Evolutionary conservation across 2,329 filamentous ascomycete species (phyloP), one percentile per base, ranked within the genome.

Genomic region (Pseudopithomyces maydicus): DNA sequence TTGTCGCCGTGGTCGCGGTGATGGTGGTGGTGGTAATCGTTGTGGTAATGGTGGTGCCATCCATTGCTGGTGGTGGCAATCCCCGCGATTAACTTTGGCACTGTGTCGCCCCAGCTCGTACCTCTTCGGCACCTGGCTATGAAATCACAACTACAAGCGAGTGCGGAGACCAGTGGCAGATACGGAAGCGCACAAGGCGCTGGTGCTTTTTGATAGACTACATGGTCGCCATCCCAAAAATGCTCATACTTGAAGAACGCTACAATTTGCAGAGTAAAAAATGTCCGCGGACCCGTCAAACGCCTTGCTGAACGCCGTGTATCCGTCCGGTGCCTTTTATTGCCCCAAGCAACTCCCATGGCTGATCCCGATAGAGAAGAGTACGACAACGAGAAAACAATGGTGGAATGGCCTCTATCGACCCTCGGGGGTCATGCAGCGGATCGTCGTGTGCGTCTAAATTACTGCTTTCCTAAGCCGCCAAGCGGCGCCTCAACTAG

Each of bases 201-300:
- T 61, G 65, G 55, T 66, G 63, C 66, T 63, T 66, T 74, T 72
- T 74, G 69, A 66, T 73, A 74, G 62, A 74, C 69, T 74, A 74
- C 70, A 73, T 61, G 68, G 64, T 62, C 49, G 59, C 52, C 55
- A 68, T 63, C 53, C 58, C 55, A 53, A 48, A 49, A 55, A 61
- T 57, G 56, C 58, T 61, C 38, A 59, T 63, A 57, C 35, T 6
- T 39, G 20, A 62, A 45, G 50, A 70, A 65, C 66, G 66, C 66
- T 72, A 55, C 65, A 70, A 69, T 68, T 67, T 70, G 69, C 58
- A 59, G 59, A 56, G 17, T n/a, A n/a, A n/a, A n/a, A 32, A 36
- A 17, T 7, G 48, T 42, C 48, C 48, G 38, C 48, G 36, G 48
- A 51, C 51, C 56, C 62, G 47, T 17, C 26, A 48, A 33, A 51